Conservation (phyloP, 257 asterid species). For the Plantago ovata region DNA sequence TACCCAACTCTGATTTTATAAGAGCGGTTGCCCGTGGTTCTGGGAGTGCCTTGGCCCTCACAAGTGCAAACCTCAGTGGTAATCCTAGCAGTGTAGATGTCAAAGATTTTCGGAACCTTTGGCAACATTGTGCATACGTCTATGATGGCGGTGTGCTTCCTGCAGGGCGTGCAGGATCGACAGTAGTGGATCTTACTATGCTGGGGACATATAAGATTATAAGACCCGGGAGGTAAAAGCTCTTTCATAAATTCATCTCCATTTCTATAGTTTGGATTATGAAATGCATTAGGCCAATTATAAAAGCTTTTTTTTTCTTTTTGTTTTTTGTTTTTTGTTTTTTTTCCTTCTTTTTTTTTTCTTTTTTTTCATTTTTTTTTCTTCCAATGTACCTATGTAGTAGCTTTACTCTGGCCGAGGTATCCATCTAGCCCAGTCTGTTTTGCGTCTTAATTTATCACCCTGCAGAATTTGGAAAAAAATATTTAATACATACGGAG, state of each 20-base stretch:
- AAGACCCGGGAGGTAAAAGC: constrained; percentile 74
- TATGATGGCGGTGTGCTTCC: constrained; percentile 85
- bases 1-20: constrained; percentile 67
- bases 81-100: constrained; percentile 77
- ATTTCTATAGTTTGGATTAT: not conserved
- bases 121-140: constrained; percentile 68
- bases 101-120: constrained; percentile 69
- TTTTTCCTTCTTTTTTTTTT: too few species aligned
- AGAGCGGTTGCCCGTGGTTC: constrained; percentile 72
- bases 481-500: not conserved
- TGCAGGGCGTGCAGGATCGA: constrained; percentile 85
- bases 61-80: constrained; percentile 90
- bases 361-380: too few species aligned
- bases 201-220: constrained; percentile 71
- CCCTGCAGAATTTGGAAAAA: constrained; percentile 38
- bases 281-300: not conserved
- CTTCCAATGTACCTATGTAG: too few species aligned
- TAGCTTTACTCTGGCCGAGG: too few species aligned
- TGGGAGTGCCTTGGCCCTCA: constrained; percentile 77
- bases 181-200: constrained; percentile 71
- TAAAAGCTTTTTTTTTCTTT: too few species aligned
- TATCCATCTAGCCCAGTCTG: constrained; percentile 61
- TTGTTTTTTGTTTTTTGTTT: too few species aligned
- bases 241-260: constrained; percentile 1
- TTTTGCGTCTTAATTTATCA: constrained; percentile 55